phyloP scores from a whole-genome alignment of 768 basidiomycete species.

The Termitomyces sp. region DNA sequence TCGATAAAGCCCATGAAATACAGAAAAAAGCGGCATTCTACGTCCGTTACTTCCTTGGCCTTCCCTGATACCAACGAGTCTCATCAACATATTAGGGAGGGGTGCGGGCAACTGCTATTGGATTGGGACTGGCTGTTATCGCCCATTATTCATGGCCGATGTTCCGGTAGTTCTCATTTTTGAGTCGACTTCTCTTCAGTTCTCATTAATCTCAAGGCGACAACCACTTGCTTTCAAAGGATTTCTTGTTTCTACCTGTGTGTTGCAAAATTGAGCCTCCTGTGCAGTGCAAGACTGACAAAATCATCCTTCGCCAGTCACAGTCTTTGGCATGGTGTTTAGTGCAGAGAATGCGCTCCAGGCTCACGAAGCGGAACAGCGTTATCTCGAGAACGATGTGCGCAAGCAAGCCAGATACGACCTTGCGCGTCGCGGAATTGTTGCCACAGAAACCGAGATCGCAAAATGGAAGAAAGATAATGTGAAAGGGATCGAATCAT shows the following conservation, averaged over 20 bases:
- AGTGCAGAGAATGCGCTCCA: constrained; percentile 74
- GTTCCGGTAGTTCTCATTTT: constrained; percentile 46
- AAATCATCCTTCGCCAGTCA: constrained; percentile 26
- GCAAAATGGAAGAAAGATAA: constrained; percentile 62
- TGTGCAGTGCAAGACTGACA: background rate
- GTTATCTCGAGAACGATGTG: constrained; percentile 62
- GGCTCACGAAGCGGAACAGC: constrained; percentile 60
- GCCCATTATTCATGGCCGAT: constrained; percentile 68
- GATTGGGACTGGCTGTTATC: constrained; percentile 55
- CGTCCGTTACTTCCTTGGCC: constrained; percentile 29
- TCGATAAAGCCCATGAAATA: constrained; percentile 51
- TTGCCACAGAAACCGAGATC: constrained; percentile 82
- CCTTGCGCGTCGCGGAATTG: constrained; percentile 65
- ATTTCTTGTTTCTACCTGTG: constrained; percentile 71
- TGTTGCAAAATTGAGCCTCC: constrained; percentile 18
- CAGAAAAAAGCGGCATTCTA: constrained; percentile 55
- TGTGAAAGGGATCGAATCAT: constrained; percentile 3
- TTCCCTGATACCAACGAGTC: constrained; percentile 5
- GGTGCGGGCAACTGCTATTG: constrained; percentile 43
- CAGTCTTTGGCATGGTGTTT: constrained; percentile 66
- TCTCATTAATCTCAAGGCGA: constrained; percentile 36
- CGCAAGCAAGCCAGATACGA: constrained; percentile 72
- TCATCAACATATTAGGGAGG: constrained; percentile 39
- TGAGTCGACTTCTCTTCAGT: background rate
- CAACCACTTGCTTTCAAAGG: constrained; percentile 80